Base-by-base conservation (phyloP, 371 early-diverging fungal species). In the Choanephora cucurbitarum region DNA sequence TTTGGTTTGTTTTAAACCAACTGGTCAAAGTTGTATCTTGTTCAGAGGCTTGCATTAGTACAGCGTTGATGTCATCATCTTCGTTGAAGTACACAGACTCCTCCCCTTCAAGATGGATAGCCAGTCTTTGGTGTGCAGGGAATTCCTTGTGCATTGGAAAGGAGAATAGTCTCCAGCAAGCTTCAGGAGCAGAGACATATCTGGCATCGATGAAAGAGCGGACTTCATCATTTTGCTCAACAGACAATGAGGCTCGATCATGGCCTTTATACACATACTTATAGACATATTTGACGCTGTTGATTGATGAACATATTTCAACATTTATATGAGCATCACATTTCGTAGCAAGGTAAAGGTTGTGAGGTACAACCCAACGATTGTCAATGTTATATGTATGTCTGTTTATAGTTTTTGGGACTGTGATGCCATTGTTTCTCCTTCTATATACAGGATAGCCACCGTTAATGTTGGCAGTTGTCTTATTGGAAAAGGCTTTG, bases 321-420 rank as follows among this genome's bases (percentile, higher is more conserved):
- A 73, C 69, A 46, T 77, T 72, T n/a, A 72, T 70, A 47, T 73
- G 70, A 1, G 68, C 55, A 40, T 64, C 39, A 44, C 59, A 72
- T 48, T 66, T 69, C 1, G 66, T 55, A 18, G 17, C 6, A 37
- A 72, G 55, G 15, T 55, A 72, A 0, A 39, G 51, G 31, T 66
- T 72, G 22, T 72, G 44, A 0, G 62, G 69, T 2, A 68, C 63
- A 18, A 64, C 49, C 58, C 56, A 66, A 13, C 55, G 8, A 46
- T 72, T 68, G 52, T 68, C 57, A n/a, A 64, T 43, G 39, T 28
- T 28, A 7, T 28, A 28, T 7, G 28, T 28, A 28, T 28, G 28
- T 28, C 28, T 28, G 28, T 28, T 28, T 28, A 28, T 28, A 28
- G 28, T 28, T 7, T 28, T 28, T 28, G 28, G 5, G 28, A 28